Evolutionary conservation across 1,139 yeast species (phyloP).

Genomic region (Kodamaea plutei): DNA sequence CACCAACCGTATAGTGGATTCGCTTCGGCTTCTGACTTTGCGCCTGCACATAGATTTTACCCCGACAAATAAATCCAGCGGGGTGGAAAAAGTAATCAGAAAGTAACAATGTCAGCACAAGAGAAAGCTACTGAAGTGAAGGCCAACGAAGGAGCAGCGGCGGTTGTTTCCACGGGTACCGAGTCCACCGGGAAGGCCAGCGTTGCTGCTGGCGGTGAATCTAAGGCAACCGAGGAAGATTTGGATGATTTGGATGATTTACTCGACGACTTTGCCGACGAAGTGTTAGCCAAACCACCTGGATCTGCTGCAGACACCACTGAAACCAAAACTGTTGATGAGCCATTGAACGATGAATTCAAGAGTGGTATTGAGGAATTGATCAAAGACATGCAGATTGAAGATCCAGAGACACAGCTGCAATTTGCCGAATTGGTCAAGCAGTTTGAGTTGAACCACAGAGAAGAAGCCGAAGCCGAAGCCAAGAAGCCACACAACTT

Average conservation of each 20-base stretch:
- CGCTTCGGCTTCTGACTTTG: too few relatives aligned
- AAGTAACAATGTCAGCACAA: too few relatives aligned
- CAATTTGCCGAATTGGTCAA: slow-evolving; percentile 51
- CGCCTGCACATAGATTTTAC: too few relatives aligned
- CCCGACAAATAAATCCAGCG: too few relatives aligned
- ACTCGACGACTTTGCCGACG: slow-evolving; percentile 74
- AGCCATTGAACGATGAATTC: slow-evolving; percentile 36
- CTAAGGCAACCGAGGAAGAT: slow-evolving; percentile 43
- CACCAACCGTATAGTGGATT: too few relatives aligned
- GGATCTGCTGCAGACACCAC: slow-evolving; percentile 32
- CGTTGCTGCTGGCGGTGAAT: too few relatives aligned
- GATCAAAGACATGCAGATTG: slow-evolving; percentile 52
- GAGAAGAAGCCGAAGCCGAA: slow-evolving; percentile 34
- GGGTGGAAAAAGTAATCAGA: too few relatives aligned
- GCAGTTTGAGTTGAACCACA: slow-evolving; percentile 38
- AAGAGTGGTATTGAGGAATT: slow-evolving; percentile 52
- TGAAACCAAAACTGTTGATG: slow-evolving; percentile 14
- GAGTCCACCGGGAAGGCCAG: too few relatives aligned
- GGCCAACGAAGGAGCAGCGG: too few relatives aligned
- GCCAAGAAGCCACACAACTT: slow-evolving; percentile 43
- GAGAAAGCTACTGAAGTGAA: too few relatives aligned
- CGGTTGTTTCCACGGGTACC: too few relatives aligned
- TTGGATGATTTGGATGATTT: slow-evolving; percentile 73
- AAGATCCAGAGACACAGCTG: slow-evolving; percentile 57
- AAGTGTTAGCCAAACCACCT: slow-evolving; percentile 62